Base-by-base conservation (phyloP, 441 rosid species). In the Adansonia grandidieri region DNA sequence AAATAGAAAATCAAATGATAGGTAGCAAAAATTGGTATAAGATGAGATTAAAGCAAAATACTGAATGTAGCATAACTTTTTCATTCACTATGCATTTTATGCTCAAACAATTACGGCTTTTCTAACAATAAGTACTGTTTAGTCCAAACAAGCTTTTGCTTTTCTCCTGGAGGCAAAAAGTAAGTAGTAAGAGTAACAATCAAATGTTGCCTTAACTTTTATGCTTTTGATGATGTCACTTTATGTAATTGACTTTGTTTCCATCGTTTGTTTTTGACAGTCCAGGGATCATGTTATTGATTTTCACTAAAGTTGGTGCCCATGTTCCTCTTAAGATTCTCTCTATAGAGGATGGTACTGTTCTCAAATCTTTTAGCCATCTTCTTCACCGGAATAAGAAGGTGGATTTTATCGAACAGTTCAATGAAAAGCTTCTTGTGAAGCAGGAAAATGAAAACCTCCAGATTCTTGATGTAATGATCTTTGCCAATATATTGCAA, bases 401-500 rank as follows among this genome's bases (percentile, higher is more conserved):
- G 91, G 97, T 92, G 78, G 97, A 92, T 70, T 92, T 92, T 80
- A 92, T 92, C 9, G 94, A 92, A 80, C 94, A 90, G 78, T 92
- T 92, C 77, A 92, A 92, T 77, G 94, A 92, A 79, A 92, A 92
- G 86, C 97, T 92, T 82, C 97, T 92, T 77, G 97, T 92, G 81
- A 92, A 92, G 88, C 97, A 92, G 84, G 95, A 91, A 70, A 87
- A 88, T 73, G 97, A 91, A 83, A 91, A 92, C 77, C 97, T 92
- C 63, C 97, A 92, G 83, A 92, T 92, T 81, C 92, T 89, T 53
- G 97, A 92, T 84, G 97, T 92, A 80, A 82, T 68, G 19, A 28
- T 57, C 62, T 73, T 50, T 19, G 24, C 22, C 14, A 47, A 13
- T 68, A 10, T 79, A 47, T 64, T 44, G 24, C 51, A 75, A 42